Evolutionary conservation across 2,329 filamentous ascomycete genomes (phyloP), one percentile per base, ranked within the genome.

Genomic region (Aureobasidium lini): DNA sequence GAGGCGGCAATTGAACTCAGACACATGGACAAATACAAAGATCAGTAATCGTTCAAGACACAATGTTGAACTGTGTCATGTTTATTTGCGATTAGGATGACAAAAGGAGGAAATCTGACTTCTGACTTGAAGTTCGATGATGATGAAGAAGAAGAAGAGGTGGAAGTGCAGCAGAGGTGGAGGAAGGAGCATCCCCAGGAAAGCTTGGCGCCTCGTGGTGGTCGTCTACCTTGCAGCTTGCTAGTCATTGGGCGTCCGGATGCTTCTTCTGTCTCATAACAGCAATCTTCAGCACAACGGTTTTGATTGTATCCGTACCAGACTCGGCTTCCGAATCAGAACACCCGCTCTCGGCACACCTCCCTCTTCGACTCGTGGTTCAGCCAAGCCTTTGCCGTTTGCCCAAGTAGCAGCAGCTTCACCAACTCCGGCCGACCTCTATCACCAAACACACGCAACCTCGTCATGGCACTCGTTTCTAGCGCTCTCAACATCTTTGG

Each of bases 401-500:
- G 36, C 37, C 15, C 28, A 36, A 15, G 8, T 7, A 32, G 18
- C 18, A 53, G 37, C 49, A 42, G 49, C 37, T 53, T 53, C 49
- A 32, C 34, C 48, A 40, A 39, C 3, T 40, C 50, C 39, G 39
- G n/a, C 39, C n/a, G 39, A 43, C 50, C 28, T 28, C 39, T 8
- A 32, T 29, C 37, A 13, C 5, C 32, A 23, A 53, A 43, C 15
- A 42, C 37, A 42, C 18, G 23, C 49, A 40, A 39, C 28, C 32
- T 34, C 54, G 54, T 58, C 57, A 93, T 94, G 89, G 83, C 85
- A 60, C 83, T 87, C 78, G 73, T 89, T 64, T 87, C 89, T 23
- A 86, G 84, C 63, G 73, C 84, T 3, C 79, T 91, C 62, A 92
- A 90, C 62, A 73, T 84, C 61, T 75, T 92, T 61, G 93, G 93